Conservation (phyloP, 176 grass and related monocot species). For the Oryza rufipogon region DNA sequence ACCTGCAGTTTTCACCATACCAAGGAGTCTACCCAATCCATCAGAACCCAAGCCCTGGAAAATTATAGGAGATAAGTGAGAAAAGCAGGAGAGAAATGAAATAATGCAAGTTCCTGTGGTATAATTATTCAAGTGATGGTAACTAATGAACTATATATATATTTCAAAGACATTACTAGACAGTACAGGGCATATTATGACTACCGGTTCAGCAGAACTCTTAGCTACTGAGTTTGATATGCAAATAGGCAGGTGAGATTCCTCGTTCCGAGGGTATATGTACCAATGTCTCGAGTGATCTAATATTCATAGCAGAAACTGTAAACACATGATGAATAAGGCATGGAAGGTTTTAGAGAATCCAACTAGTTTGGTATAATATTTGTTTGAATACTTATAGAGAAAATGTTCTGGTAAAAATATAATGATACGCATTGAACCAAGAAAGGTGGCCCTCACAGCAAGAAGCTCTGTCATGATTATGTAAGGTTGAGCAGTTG, state of each 20-base stretch:
- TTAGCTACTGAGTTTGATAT: not conserved
- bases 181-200: not conserved
- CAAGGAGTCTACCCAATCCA: slow-evolving; percentile 71
- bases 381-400: not conserved
- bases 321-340: not conserved
- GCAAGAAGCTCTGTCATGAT: slow-evolving; percentile 63
- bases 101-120: slow-evolving; percentile 7
- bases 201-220: not conserved
- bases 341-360: not conserved
- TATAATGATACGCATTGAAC: not conserved
- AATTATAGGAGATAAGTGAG: slow-evolving; percentile 21
- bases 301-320: not conserved
- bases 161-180: slow-evolving; percentile 29
- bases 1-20: slow-evolving; percentile 66
- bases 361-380: not conserved
- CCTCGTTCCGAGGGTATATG: not conserved
- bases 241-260: not conserved
- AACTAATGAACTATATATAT: not conserved
- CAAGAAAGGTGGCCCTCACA: slow-evolving; percentile 51
- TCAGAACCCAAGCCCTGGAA: slow-evolving; percentile 63
- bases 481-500: slow-evolving; percentile 62
- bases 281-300: not conserved
- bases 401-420: not conserved
- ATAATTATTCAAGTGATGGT: slow-evolving; percentile 23
- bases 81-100: slow-evolving; percentile 23